Evolutionary conservation across 148 eudicot genomes (phyloP), one percentile per base, ranked within the genome.

Genomic region (Spergularia bocconei): DNA sequence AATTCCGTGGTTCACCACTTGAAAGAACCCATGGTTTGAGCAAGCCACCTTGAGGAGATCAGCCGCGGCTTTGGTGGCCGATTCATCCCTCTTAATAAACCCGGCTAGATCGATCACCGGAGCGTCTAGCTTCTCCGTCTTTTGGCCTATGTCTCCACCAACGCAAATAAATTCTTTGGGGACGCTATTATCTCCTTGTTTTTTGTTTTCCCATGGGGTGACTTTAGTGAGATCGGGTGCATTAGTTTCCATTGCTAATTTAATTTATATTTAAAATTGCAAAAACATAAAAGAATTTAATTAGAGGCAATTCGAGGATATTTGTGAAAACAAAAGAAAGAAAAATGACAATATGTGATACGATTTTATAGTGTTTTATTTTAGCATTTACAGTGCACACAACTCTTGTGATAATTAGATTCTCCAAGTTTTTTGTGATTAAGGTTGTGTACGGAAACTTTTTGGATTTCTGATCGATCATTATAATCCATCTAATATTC

Each of bases 1-100:
- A 11, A 85, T 60, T 7, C 90, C 82, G 63, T 87, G 90, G 71
- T 85, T 85, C 52, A 77, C 65, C 64, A 87, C 85, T 78, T 81
- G 88, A 62, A 87, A 87, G 59, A 87, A 83, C 3, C 86, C 88
- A 47, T 87, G 90, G 48, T 53, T 67, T 20, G 44, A 5, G 44
- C 88, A 85, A 9, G 87, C 86, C 1, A 29, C 62, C 59, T 67
- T 76, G 0, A 87, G 7, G 1, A 80, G 80, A 19, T 72, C 25
- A 2, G 84, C 77, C 1, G 83, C 86, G 1, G 16, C 41, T 2
- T n/a, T 12, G 8, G 78, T 83, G 9, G 84, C 88, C 8, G 7
- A 68, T 13, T 78, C 58, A 29, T 87, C 84, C 20, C 79, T 79
- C 0, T 54, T 39, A n/a, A 84, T 54, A 59, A 85, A 82, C 44